Percentiles rank a stretch among this genome's conserved stretches.
phyloP scores from a whole-genome alignment of 2,329 filamentous ascomycete species.

The Colletotrichum sp. region DNA sequence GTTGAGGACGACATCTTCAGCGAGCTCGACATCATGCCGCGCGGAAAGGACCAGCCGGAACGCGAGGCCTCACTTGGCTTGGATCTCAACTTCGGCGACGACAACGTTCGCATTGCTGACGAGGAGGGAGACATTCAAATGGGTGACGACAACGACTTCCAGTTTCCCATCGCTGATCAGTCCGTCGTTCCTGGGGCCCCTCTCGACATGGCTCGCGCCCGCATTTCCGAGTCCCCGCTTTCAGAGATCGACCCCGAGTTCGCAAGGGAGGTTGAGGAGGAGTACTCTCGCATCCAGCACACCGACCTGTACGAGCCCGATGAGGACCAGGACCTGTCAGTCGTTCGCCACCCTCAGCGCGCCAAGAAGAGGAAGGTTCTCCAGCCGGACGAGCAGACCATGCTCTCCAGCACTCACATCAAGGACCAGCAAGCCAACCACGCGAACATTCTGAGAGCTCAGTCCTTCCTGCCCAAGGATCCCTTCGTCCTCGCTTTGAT shows the following conservation, averaged over 20 bases:
- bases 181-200: slow-evolving; percentile 58
- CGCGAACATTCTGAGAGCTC: slow-evolving; percentile 82
- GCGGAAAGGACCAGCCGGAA: slow-evolving; percentile 61
- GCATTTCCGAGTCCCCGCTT: slow-evolving; percentile 73
- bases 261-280: slow-evolving; percentile 63
- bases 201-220: slow-evolving; percentile 55
- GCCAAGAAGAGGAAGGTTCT: slow-evolving; percentile 81
- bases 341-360: slow-evolving; percentile 73
- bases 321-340: slow-evolving; percentile 61
- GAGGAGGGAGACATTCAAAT: slow-evolving; percentile 69
- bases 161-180: slow-evolving; percentile 62
- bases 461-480: slow-evolving; percentile 85
- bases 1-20: slow-evolving; percentile 74
- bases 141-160: slow-evolving; percentile 65
- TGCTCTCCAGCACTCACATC: slow-evolving; percentile 78
- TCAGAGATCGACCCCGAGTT: slow-evolving; percentile 72
- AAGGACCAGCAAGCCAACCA: slow-evolving; percentile 86
- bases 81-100: slow-evolving; percentile 58
- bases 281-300: slow-evolving; percentile 56
- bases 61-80: slow-evolving; percentile 61
- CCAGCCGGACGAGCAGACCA: slow-evolving; percentile 80
- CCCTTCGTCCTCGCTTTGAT: slow-evolving; percentile 86
- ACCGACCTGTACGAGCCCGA: slow-evolving; percentile 67
- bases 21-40: slow-evolving; percentile 64
- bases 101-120: slow-evolving; percentile 64